phyloP scores from a whole-genome alignment of 148 eudicot species.

The Chenopodium album region DNA sequence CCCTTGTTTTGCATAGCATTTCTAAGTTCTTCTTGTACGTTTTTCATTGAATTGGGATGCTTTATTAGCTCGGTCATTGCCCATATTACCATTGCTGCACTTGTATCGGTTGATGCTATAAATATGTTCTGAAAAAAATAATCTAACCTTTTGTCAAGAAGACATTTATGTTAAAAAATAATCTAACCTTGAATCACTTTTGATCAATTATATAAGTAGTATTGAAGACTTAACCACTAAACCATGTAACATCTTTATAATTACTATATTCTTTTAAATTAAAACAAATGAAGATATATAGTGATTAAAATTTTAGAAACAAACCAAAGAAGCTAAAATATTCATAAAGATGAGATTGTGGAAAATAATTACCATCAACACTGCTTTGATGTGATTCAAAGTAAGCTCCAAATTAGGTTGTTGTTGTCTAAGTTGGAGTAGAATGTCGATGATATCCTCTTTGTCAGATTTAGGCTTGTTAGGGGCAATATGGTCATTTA shows the following conservation, averaged over 20 bases:
- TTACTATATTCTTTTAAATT: too few relatives aligned
- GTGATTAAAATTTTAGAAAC: too few relatives aligned
- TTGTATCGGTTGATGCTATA: slow-evolving; percentile 32
- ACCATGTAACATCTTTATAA: too few relatives aligned
- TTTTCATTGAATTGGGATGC: slow-evolving; percentile 23
- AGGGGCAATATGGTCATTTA: slow-evolving; percentile 26
- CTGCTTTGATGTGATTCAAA: slow-evolving; percentile 32
- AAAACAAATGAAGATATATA: too few relatives aligned
- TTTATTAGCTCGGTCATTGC: slow-evolving; percentile 34
- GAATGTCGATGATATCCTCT: slow-evolving; percentile 31
- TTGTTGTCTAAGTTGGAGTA: slow-evolving; percentile 21
- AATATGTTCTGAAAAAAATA: slow-evolving; percentile 11
- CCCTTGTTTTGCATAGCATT: background rate
- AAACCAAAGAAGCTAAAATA: too few relatives aligned
- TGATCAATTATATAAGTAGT: too few relatives aligned
- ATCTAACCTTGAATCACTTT: too few relatives aligned
- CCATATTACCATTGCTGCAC: slow-evolving; percentile 23
- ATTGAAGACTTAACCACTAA: too few relatives aligned
- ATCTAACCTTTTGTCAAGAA: too few relatives aligned
- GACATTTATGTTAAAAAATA: too few relatives aligned
- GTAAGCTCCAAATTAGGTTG: slow-evolving; percentile 15
- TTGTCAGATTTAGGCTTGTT: background rate
- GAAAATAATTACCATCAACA: slow-evolving; percentile 27
- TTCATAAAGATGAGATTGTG: too few relatives aligned
- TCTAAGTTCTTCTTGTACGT: slow-evolving; percentile 31